Base-by-base conservation (phyloP, 1,139 yeast genomes). In the Candida sp. region DNA sequence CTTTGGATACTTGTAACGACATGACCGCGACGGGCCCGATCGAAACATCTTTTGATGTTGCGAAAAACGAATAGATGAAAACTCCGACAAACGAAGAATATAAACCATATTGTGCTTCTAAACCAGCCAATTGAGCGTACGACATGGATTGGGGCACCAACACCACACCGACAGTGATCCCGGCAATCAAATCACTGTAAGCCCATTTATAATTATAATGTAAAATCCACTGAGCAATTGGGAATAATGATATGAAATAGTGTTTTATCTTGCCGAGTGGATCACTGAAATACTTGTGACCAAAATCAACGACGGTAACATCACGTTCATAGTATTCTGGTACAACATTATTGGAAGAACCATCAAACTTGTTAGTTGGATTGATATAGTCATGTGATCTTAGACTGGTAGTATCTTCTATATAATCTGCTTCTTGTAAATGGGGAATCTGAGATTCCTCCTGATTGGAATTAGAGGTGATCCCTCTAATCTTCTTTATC, bases 11-110 rank as follows among this genome's bases (percentile, higher is more conserved):
- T 62, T 90, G 91, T 51, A 82, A 64, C 11, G 96, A 87, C 97
- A 91, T 90, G 48, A 91, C 97, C 2, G 98, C 98, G 34, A 91
- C 98, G 5, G 98, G 97, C 29, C 97, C 98, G 56, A 91, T 90
- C 49, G 95, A 86, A 38, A 91, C 96, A 73, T 91, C 98, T 66
- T 90, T 91, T 19, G 96, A 87, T 15, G 97, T 91, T 12, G 97
- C 98, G 63, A 91, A 91, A 56, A 90, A 79, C 40, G 95, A 84
- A 63, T 91, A 91, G 45, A 87, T 80, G 60, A 89, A 79, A 15
- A 90, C 96, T 58, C 98, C 98, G 40, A 91, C 86, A 58, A 91
- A 91, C 0, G 96, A 87, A 22, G 97, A 87, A 66, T 91, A 91
- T 41, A 91, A 76, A 42, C 98, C 98, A 54, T 82, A 90, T 63